Evolutionary conservation across 371 early-diverging fungal genomes (phyloP).

Genomic region (Mucor circinelloides): DNA sequence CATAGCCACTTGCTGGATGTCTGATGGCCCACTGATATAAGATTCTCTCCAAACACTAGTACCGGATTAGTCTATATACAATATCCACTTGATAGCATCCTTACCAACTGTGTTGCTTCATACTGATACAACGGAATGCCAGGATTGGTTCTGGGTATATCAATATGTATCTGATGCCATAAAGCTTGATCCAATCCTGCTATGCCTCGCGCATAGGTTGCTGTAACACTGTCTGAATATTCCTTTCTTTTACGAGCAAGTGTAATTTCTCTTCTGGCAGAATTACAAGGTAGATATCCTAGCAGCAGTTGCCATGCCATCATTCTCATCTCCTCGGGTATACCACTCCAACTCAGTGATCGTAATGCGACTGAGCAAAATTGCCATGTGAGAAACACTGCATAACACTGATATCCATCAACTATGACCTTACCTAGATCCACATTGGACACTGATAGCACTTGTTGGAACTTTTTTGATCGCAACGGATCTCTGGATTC

Average conservation of each 20-base stretch:
- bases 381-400: not conserved
- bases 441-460: conserved; percentile 72
- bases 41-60: conserved; percentile 84
- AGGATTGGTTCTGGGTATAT: conserved; percentile 92
- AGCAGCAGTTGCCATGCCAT: conserved; percentile 92
- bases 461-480: conserved; percentile 67
- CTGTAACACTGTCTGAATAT: conserved; percentile 81
- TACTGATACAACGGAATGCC: conserved; percentile 82
- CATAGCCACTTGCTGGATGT: conserved; percentile 98
- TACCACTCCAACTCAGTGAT: conserved; percentile 89
- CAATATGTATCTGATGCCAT: conserved; percentile 95
- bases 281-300: conserved; percentile 88
- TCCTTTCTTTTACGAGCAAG: conserved; percentile 88
- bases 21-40: conserved; percentile 97
- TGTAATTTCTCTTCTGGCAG: conserved; percentile 78
- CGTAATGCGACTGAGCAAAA: conserved; percentile 57
- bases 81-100: not conserved
- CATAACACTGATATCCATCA: not conserved
- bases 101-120: conserved; percentile 78
- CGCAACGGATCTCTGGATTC: conserved; percentile 31
- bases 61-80: not conserved
- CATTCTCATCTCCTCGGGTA: conserved; percentile 82
- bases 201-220: conserved; percentile 80
- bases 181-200: conserved; percentile 82
- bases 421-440: conserved; percentile 63